phyloP scores from a whole-genome alignment of 2,329 filamentous ascomycete species.

The Alternaria panax region DNA sequence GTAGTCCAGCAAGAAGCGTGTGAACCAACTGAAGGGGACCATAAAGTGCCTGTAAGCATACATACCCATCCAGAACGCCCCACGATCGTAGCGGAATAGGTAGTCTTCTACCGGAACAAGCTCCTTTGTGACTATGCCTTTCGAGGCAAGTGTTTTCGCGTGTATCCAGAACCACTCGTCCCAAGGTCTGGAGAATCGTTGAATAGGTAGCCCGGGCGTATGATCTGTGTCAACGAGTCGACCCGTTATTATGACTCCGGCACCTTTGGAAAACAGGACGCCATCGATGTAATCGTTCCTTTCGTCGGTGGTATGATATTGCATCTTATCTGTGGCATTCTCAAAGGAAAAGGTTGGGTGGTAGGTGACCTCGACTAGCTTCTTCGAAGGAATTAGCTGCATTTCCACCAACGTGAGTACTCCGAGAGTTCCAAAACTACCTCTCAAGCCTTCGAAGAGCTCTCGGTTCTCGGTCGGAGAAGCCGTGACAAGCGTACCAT shows the following conservation, averaged over 20 bases:
- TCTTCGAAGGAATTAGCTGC: constrained; percentile 59
- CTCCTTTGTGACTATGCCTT: constrained; percentile 39
- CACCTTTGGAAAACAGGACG: constrained; percentile 65
- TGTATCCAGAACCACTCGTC: constrained; percentile 81
- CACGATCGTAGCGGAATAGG: constrained; percentile 68
- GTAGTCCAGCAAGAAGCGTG: constrained; percentile 65
- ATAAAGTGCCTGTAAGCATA: constrained; percentile 67
- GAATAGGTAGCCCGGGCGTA: constrained; percentile 28
- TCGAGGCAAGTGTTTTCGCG: constrained; percentile 46
- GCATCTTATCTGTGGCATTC: constrained; percentile 57
- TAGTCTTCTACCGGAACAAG: constrained; percentile 62
- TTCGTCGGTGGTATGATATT: constrained; percentile 52
- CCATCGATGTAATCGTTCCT: constrained; percentile 72
- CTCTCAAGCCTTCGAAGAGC: constrained; percentile 66
- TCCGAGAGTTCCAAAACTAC: constrained; percentile 67
- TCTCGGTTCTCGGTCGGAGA: constrained; percentile 59
- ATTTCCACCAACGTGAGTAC: constrained; percentile 68
- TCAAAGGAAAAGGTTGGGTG: constrained; percentile 61
- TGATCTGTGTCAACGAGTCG: constrained; percentile 58
- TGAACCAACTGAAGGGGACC: constrained; percentile 65
- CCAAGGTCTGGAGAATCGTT: constrained; percentile 61
- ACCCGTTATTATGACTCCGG: constrained; percentile 68
- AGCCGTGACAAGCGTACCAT: constrained; percentile 62
- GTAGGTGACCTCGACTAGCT: constrained; percentile 69
- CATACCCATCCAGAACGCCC: constrained; percentile 68